These are phyloP conservation scores for Pleurostoma richardsiae DNA, from an alignment of 2,329 filamentous ascomycete species.

Conservation along the genomic window DNA sequence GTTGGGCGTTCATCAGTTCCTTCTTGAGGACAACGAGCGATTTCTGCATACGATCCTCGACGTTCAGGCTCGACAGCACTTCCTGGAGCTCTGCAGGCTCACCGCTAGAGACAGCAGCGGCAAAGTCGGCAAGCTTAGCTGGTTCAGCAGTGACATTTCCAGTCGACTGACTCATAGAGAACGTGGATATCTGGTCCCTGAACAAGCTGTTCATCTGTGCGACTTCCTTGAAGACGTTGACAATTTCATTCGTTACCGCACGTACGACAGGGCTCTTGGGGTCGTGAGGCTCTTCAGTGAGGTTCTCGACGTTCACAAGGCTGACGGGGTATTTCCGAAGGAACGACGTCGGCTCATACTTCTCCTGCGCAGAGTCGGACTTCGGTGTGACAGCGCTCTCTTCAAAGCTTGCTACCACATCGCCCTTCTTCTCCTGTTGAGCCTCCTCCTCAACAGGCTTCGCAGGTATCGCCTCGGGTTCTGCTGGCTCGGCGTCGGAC, in stretches of 20 bases:
- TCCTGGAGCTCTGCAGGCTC: conserved; percentile 91
- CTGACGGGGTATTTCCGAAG: conserved; percentile 88
- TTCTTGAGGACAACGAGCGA: conserved; percentile 92
- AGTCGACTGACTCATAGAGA: conserved; percentile 90
- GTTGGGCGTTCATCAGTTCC: conserved; percentile 94
- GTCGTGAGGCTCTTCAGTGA: conserved; percentile 83
- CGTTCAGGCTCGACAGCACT: conserved; percentile 80
- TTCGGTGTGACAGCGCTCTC: conserved; percentile 65
- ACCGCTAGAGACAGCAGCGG: conserved; percentile 91
- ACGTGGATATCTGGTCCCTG: conserved; percentile 94
- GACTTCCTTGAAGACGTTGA: conserved; percentile 98
- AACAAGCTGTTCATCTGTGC: conserved; percentile 91
- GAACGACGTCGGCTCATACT: conserved; percentile 87
- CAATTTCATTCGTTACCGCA: conserved; percentile 93
- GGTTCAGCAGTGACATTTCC: conserved; percentile 95
- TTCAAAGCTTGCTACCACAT: conserved; percentile 96
- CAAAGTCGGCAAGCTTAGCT: conserved; percentile 93
- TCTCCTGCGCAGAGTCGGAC: conserved; percentile 40
- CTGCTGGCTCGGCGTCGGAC: conserved; percentile 37
- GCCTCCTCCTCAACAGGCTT: conserved; percentile 49
- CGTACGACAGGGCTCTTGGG: conserved; percentile 84
- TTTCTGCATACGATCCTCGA: conserved; percentile 89
- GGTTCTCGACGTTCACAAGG: conserved; percentile 91
- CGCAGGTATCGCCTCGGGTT: conserved; percentile 53
- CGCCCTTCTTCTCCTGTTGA: conserved; percentile 69